Base-by-base conservation (phyloP, 768 basidiomycete genomes). In the Boletus bicolor region DNA sequence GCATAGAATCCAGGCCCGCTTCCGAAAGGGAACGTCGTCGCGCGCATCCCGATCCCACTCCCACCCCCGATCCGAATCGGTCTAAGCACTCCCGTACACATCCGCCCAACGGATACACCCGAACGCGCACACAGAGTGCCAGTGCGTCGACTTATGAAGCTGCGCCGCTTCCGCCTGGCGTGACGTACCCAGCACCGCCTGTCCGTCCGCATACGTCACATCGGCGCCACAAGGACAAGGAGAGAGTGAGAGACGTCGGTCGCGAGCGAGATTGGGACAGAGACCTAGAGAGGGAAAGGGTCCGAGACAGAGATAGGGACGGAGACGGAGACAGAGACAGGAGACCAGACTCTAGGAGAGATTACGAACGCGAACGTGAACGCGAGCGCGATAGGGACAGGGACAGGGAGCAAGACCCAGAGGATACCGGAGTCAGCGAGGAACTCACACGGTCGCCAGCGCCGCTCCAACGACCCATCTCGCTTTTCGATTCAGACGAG, bases 401-500 rank as follows among this genome's bases (percentile, higher is more conserved):
- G 6, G 35, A 41, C 7, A 14, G 43, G 9, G 52, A 49, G 1
- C 38, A 7, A 12, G 54, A 67, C n/a, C 12, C 14, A 12, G 65
- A 53, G 30, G 54, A 55, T 14, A 47, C 41, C 7, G 61, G 17
- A 8, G 3, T 43, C 17, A 56, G 56, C 1, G 63, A 57, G 19
- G 64, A 56, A 11, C 26, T 47, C 36, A 58, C 60, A 17, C 61
- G 39, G 8, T 71, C 69, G 37, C 71, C 69, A 6, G 71, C 69
- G 14, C 55, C 71, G 15, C 60, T 71, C 0, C 56, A 56, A 44
- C 63, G 69, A 12, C 69, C 71, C 5, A 71, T 71, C 17, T 71
- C 69, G 21, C 61, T 72, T 3, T 72, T 71, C 2, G 68, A 68
- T 58, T 66, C 67, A 1, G 67, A 64, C 42, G 67, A 66, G 30